Evolutionary conservation across 768 basidiomycete genomes (phyloP).

Genomic region (Tephrocybe sp.): DNA sequence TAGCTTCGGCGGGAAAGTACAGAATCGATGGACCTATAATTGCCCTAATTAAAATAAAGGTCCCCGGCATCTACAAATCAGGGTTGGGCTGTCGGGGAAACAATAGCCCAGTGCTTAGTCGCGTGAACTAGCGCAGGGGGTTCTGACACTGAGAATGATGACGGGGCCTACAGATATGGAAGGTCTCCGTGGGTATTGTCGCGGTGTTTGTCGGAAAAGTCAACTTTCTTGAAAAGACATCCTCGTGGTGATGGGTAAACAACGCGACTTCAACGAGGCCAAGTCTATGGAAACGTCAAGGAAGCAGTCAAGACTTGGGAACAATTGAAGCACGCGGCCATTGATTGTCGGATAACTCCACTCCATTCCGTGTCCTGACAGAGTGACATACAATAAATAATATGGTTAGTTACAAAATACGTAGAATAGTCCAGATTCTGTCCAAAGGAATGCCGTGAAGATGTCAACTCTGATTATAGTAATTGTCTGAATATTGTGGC

Average conservation of each 20-base stretch:
- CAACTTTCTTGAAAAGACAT: background rate
- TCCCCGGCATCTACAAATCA: background rate
- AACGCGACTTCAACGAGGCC: conserved; percentile 2
- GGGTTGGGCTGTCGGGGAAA: conserved; percentile 7
- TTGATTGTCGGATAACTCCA: background rate
- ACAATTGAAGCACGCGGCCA: conserved; percentile 7
- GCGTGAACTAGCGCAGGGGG: conserved; percentile 7
- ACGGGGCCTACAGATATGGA: conserved; percentile 8
- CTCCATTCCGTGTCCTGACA: background rate
- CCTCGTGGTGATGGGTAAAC: background rate
- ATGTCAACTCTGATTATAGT: conserved; percentile 6
- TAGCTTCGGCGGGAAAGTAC: conserved; percentile 9
- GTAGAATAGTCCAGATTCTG: background rate
- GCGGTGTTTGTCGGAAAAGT: background rate
- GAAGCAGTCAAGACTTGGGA: background rate
- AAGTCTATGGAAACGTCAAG: background rate
- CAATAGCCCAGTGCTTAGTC: conserved; percentile 4
- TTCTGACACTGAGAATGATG: conserved; percentile 9
- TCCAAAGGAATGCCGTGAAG: too few species aligned
- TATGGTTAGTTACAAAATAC: background rate
- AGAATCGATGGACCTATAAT: background rate
- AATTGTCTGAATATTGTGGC: conserved; percentile 5
- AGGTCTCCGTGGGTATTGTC: conserved; percentile 5
- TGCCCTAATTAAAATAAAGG: conserved; percentile 8
- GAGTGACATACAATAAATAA: background rate